Evolutionary conservation across 148 eudicot species (phyloP).

Genomic region (Limonium bicolor): DNA sequence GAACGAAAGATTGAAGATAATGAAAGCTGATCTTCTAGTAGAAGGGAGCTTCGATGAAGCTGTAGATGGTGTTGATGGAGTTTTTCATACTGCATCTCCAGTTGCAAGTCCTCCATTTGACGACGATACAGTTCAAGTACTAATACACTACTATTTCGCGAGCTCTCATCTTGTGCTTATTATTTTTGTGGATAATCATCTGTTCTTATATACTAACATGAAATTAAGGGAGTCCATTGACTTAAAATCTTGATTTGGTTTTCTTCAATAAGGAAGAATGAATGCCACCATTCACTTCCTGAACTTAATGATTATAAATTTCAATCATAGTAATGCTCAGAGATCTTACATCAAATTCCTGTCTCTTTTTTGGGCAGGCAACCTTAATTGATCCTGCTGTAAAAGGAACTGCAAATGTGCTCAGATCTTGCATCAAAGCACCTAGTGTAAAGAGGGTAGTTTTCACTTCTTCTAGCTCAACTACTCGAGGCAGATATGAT

Average conservation of each 20-base stretch:
- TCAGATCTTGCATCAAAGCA: background rate
- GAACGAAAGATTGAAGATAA: conserved; percentile 54
- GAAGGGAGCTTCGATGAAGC: conserved; percentile 59
- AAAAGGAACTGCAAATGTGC: background rate
- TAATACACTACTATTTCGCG: too few relatives aligned
- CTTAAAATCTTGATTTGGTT: too few relatives aligned
- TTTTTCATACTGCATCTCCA: conserved; percentile 93
- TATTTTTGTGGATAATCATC: too few relatives aligned
- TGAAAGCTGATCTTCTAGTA: conserved; percentile 74
- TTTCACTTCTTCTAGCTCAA: background rate
- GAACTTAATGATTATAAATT: conserved; percentile 27
- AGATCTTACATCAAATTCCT: too few relatives aligned
- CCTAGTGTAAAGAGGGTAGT: background rate
- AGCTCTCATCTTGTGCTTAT: too few relatives aligned
- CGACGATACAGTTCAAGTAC: conserved; percentile 14
- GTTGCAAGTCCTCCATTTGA: conserved; percentile 10
- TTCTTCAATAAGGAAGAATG: too few relatives aligned
- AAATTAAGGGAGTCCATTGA: too few relatives aligned
- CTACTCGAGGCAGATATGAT: background rate
- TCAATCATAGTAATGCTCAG: too few relatives aligned
- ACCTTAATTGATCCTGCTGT: background rate
- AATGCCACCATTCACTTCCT: too few relatives aligned
- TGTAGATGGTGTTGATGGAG: conserved; percentile 71
- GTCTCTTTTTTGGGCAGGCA: background rate
- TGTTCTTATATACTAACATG: too few relatives aligned